Evolutionary conservation across 2,329 filamentous ascomycete species (phyloP).

Genomic region (Hymenoscyphus occultus): DNA sequence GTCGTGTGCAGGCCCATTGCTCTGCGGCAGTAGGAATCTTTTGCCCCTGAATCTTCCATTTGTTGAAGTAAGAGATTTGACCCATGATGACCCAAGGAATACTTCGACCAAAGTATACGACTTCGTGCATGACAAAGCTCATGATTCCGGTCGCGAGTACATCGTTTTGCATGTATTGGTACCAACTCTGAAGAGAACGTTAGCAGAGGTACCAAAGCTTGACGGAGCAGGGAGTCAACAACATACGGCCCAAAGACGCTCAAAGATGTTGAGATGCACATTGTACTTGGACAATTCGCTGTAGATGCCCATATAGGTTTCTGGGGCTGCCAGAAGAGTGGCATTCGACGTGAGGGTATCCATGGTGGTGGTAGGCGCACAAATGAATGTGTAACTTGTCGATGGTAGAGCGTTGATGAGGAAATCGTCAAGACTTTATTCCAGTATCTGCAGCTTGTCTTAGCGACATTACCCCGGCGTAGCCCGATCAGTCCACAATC

Average conservation of each 20-base stretch:
- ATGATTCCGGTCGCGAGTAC: constrained; percentile 94
- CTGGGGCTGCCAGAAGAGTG: constrained; percentile 31
- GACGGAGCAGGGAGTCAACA: constrained; percentile 13
- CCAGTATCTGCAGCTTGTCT: neutral
- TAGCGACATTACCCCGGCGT: neutral
- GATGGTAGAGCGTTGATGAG: neutral
- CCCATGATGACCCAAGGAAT: constrained; percentile 94
- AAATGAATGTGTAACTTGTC: constrained; percentile 13
- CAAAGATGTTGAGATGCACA: constrained; percentile 74
- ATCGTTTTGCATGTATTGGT: constrained; percentile 97
- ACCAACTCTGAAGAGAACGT: constrained; percentile 64
- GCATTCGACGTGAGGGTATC: constrained; percentile 30
- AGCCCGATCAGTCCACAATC: neutral
- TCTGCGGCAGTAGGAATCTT: constrained; percentile 92
- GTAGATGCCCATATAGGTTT: constrained; percentile 53
- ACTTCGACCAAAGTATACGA: constrained; percentile 85
- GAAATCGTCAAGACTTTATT: constrained; percentile 1
- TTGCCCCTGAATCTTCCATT: constrained; percentile 84
- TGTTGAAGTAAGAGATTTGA: constrained; percentile 78
- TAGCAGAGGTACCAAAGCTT: constrained; percentile 19
- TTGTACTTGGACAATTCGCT: constrained; percentile 69
- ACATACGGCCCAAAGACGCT: constrained; percentile 83
- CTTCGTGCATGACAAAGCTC: constrained; percentile 94
- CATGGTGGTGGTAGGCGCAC: constrained; percentile 22
- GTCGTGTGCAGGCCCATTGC: constrained; percentile 89